Evolutionary conservation across 768 basidiomycete genomes (phyloP).

Genomic region (Stropharia rugosoannulata): DNA sequence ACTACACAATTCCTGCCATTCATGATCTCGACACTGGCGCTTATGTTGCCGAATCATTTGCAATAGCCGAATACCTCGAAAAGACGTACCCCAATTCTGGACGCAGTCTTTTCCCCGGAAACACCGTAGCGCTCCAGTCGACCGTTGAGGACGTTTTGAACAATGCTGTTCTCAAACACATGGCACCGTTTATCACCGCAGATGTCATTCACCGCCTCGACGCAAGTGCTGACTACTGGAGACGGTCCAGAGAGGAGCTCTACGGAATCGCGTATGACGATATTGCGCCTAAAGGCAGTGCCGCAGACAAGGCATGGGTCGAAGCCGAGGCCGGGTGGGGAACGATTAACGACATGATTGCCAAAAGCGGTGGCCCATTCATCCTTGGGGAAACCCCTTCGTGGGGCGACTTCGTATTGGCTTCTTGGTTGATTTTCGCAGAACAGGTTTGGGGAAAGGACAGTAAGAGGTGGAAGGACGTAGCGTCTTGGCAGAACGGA

Average conservation of each 20-base stretch:
- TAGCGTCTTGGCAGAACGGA: conserved; percentile 28
- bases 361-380: conserved; percentile 19
- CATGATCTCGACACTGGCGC: conserved; percentile 38
- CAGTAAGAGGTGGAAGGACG: conserved; percentile 31
- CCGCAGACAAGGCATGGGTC: conserved; percentile 10
- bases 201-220: background rate
- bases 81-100: conserved; percentile 39
- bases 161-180: background rate
- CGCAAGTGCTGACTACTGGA: background rate
- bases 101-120: conserved; percentile 32
- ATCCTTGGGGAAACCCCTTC: conserved; percentile 28
- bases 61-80: conserved; percentile 50
- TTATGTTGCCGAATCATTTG: conserved; percentile 36
- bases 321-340: conserved; percentile 16
- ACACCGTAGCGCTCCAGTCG: conserved; percentile 8
- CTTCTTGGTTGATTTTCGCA: conserved; percentile 21
- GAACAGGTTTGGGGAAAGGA: conserved; percentile 27
- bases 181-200: background rate
- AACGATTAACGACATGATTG: conserved; percentile 13
- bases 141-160: background rate
- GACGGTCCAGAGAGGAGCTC: background rate
- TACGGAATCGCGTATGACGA: background rate
- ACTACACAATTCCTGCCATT: conserved; percentile 37
- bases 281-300: background rate
- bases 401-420: conserved; percentile 34